These are phyloP conservation scores for Aureobasidium leucospermi DNA, from an alignment of 2,329 filamentous ascomycete species.

Conservation along the genomic window DNA sequence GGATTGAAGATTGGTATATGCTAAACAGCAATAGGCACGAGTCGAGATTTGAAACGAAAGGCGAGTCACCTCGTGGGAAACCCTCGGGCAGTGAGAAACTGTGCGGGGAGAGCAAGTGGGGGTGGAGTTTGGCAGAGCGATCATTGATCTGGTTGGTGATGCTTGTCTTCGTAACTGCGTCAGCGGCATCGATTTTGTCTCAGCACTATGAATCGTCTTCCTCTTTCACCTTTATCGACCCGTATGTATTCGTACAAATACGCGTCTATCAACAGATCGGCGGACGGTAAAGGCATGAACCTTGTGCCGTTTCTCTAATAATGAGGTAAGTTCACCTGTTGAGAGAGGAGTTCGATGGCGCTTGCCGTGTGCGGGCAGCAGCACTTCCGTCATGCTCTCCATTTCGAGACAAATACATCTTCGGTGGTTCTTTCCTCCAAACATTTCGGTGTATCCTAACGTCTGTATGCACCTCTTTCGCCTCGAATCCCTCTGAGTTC, in stretches of 20 bases:
- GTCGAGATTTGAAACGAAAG: background rate
- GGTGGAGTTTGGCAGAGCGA: background rate
- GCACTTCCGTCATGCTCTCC: background rate
- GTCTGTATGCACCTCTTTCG: constrained; percentile 4
- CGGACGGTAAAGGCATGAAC: background rate
- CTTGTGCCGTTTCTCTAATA: background rate
- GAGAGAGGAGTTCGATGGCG: background rate
- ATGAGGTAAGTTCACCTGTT: background rate
- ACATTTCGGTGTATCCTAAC: background rate
- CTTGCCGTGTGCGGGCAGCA: constrained; percentile 4
- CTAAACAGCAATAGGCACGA: background rate
- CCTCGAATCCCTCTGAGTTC: background rate
- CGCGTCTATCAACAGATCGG: background rate
- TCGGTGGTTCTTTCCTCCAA: constrained; percentile 1
- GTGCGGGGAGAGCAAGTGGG: background rate
- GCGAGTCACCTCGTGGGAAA: background rate
- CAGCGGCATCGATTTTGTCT: constrained; percentile 4
- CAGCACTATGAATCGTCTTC: background rate
- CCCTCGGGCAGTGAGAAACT: background rate
- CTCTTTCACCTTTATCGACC: background rate
- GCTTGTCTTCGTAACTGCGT: background rate
- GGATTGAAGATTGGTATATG: background rate
- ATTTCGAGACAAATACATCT: background rate
- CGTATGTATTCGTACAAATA: background rate
- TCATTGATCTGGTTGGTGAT: background rate